Evolutionary conservation across 352 stramenopile species (phyloP).

Genomic region (Elongisporangium prolatum): DNA sequence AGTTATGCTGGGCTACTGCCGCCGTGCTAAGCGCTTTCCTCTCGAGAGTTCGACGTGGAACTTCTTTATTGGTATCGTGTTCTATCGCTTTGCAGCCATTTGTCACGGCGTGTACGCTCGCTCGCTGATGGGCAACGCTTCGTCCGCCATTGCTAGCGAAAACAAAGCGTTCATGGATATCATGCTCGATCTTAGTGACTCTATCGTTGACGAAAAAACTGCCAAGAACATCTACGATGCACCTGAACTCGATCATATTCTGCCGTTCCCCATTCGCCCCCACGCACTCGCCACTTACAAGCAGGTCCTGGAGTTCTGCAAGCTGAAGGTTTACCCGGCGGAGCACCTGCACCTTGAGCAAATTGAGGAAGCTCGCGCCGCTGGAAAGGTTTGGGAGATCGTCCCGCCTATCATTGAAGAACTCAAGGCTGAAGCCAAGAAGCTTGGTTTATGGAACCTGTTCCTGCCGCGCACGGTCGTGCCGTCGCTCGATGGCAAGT

Average conservation of each 20-base stretch:
- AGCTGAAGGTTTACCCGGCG: constrained; percentile 87
- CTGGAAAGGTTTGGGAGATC: constrained; percentile 68
- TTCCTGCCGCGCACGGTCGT: constrained; percentile 84
- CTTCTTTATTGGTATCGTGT: constrained; percentile 67
- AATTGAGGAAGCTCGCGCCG: constrained; percentile 39
- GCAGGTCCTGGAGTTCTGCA: constrained; percentile 86
- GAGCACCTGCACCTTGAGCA: constrained; percentile 85
- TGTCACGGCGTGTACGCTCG: constrained; percentile 78
- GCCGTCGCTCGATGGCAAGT: constrained; percentile 34
- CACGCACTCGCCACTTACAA: constrained; percentile 77
- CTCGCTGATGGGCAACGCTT: constrained; percentile 71
- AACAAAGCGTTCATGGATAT: constrained; percentile 68
- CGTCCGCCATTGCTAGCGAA: constrained; percentile 61
- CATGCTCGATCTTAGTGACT: constrained; percentile 39
- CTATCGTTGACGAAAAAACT: constrained; percentile 26
- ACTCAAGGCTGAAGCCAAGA: constrained; percentile 89
- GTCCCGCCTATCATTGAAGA: constrained; percentile 87
- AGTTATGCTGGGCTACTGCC: constrained; percentile 55
- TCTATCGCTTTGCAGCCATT: constrained; percentile 79
- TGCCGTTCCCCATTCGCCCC: constrained; percentile 73
- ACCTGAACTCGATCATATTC: constrained; percentile 40
- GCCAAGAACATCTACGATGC: constrained; percentile 39
- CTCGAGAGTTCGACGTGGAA: constrained; percentile 52
- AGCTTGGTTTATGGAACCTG: constrained; percentile 94
- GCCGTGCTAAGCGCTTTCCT: constrained; percentile 45